Conservation (phyloP, 495 filamentous ascomycete genomes). For the Staphylotrichum longicolle region DNA sequence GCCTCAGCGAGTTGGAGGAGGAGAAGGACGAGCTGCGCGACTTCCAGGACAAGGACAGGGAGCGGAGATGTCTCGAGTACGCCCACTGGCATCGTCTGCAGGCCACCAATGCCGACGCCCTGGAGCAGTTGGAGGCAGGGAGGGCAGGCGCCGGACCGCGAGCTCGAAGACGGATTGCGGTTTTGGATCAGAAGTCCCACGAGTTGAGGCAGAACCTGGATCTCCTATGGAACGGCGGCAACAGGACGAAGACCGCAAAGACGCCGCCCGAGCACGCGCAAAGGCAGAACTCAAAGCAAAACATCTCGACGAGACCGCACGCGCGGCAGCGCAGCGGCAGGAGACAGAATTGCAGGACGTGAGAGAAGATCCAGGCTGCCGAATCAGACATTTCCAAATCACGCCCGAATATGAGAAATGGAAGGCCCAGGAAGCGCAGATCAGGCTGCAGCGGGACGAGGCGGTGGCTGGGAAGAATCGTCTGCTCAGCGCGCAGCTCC, state of each 20-base stretch:
- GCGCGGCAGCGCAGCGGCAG: constrained; percentile 65
- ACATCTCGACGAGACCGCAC: constrained; percentile 72
- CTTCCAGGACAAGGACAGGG: constrained; percentile 92
- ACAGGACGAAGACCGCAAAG: constrained; percentile 84
- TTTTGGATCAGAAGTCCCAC: constrained; percentile 73
- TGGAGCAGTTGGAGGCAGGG: constrained; percentile 85
- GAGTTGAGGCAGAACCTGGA: constrained; percentile 79
- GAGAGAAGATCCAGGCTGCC: constrained; percentile 69
- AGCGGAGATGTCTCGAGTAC: constrained; percentile 89
- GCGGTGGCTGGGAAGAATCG: constrained; percentile 74
- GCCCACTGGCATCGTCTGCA: constrained; percentile 91
- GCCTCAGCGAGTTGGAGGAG: constrained; percentile 85
- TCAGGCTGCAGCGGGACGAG: constrained; percentile 67
- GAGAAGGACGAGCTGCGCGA: constrained; percentile 93
- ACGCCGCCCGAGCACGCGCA: constrained; percentile 70
- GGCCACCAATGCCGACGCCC: constrained; percentile 66
- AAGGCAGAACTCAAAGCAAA: constrained; percentile 85
- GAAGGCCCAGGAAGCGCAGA: constrained; percentile 66
- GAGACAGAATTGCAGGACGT: constrained; percentile 72
- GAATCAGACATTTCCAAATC: constrained; percentile 69
- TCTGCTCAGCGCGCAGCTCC: constrained; percentile 82
- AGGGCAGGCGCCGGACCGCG: constrained; percentile 71
- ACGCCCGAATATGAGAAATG: constrained; percentile 70
- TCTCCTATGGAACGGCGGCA: constrained; percentile 81
- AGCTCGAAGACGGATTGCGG: constrained; percentile 72